Percentiles rank a stretch among this genome's conserved stretches.
phyloP scores from a whole-genome alignment of 2,329 filamentous ascomycete genomes.

The Orbilia ellipsospora region DNA sequence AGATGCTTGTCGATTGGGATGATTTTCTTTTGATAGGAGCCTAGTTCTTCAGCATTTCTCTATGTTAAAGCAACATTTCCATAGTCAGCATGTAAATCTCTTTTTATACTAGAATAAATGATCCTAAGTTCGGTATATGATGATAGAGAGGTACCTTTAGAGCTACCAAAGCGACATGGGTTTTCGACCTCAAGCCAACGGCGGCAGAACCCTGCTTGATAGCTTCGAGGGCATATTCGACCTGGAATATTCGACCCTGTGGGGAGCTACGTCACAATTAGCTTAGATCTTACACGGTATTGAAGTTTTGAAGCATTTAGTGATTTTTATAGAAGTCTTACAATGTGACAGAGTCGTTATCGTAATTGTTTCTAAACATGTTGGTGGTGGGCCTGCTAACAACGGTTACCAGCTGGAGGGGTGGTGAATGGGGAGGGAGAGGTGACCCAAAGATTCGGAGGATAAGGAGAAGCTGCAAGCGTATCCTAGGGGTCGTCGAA shows the following conservation, averaged over 20 bases:
- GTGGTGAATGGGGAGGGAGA: slow-evolving; percentile 27
- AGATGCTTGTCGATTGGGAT: slow-evolving; percentile 96
- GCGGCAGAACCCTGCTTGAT: slow-evolving; percentile 99
- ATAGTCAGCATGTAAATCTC: slow-evolving; percentile 1
- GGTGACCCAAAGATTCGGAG: slow-evolving; percentile 24
- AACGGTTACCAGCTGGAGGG: slow-evolving; percentile 17
- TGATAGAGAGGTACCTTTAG: slow-evolving; percentile 77
- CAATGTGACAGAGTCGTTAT: slow-evolving; percentile 99
- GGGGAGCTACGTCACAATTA: slow-evolving; percentile 76
- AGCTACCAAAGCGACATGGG: slow-evolving; percentile 93
- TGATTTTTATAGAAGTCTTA: slow-evolving; percentile 61
- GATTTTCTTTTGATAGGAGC: slow-evolving; percentile 99
- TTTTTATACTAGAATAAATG: slow-evolving; percentile 36
- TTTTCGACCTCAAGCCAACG: slow-evolving; percentile 96
- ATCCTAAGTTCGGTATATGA: slow-evolving; percentile 5
- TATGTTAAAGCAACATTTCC: slow-evolving; percentile 62
- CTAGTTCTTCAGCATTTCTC: slow-evolving; percentile 99
- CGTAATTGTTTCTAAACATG: slow-evolving; percentile 99
- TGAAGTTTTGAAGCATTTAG: neutral
- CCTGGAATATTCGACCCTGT: slow-evolving; percentile 99
- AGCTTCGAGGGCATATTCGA: slow-evolving; percentile 98
- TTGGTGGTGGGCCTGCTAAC: slow-evolving; percentile 62
- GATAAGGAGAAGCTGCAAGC: slow-evolving; percentile 13
- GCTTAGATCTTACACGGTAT: neutral
- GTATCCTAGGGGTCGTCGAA: slow-evolving; percentile 2